Percentiles rank a stretch among this genome's conserved stretches.
Conservation (phyloP, 2,329 filamentous ascomycete species). For the Colletotrichum godetiae region DNA sequence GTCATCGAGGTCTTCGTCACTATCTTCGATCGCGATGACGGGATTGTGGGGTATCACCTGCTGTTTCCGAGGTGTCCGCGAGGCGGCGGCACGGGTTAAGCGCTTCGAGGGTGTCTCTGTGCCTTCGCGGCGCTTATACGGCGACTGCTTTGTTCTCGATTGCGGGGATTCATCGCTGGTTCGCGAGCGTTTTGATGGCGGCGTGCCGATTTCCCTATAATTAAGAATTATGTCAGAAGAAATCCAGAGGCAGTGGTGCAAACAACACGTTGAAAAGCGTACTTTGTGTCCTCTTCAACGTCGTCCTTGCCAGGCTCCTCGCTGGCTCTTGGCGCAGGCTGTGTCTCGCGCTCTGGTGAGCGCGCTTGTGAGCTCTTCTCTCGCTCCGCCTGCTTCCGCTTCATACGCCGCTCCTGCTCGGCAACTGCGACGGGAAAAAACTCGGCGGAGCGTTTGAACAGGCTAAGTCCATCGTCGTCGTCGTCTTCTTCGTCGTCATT, state of each 20-base stretch:
- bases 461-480: constrained; percentile 53
- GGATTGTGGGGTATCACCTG: constrained; percentile 22
- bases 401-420: constrained; percentile 47
- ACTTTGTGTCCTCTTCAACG: constrained; percentile 16
- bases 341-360: not conserved
- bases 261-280: not conserved
- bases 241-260: not conserved
- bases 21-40: constrained; percentile 39
- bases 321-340: constrained; percentile 4
- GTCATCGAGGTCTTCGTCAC: constrained; percentile 33
- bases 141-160: constrained; percentile 25
- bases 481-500: constrained; percentile 39
- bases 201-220: constrained; percentile 45
- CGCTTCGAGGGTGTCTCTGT: constrained; percentile 30
- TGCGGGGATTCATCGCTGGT: constrained; percentile 32
- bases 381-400: constrained; percentile 33
- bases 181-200: constrained; percentile 52
- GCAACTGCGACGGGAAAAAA: constrained; percentile 59
- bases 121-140: not conserved
- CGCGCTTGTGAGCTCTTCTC: constrained; percentile 27
- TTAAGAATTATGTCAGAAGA: constrained; percentile 30
- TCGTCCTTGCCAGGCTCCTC: constrained; percentile 36
- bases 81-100: constrained; percentile 19
- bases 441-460: constrained; percentile 63
- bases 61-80: constrained; percentile 32